Evolutionary conservation across 2,329 filamentous ascomycete genomes (phyloP), one percentile per base, ranked within the genome.

Genomic region (Tolypocladium inflatum): DNA sequence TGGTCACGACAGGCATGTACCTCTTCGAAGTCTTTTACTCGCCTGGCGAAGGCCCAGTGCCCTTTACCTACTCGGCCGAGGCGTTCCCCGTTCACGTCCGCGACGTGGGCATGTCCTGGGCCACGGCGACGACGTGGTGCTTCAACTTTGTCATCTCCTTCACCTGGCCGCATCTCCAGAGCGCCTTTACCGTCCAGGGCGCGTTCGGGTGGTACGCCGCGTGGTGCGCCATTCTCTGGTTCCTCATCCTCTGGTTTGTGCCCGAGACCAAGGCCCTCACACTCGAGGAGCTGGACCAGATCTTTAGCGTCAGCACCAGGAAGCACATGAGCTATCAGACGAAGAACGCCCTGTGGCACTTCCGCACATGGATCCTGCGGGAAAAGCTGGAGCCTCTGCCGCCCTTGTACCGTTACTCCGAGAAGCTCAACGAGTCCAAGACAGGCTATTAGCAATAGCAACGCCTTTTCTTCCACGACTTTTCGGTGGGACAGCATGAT

Each of bases 181-280:
- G 57, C 5, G 67, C 68, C 51, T 71, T 73, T 64, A 70, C 68
- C 1, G 59, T 61, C 0, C 69, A 70, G 2, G 70, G 70, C 21
- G 70, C 70, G 5, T 73, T 74, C 58, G 73, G 73, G 0, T 73
- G 78, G 62, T 80, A 80, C 52, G 77, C 77, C 0, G 77, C 71
- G 2, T 74, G 80, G 39, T 80, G 80, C 61, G 48, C 76, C 0
- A 64, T 78, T 0, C 78, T 77, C 0, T 73, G 78, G 64, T 57
- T 72, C 45, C 70, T 80, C 61, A 80, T 80, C 61, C 79, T 80
- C 60, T 70, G 78, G 35, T 73, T 79, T 55, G 73, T 80, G 0
- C 78, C 77, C 0, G 78, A 80, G 66, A 80, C 78, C 2, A 80
- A 80, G 67, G 76, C 78, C 42, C 73, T 76, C 57, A 80, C 77